phyloP scores from a whole-genome alignment of 1,284 basidiomycete genomes.

The Binderoboletus segoi region DNA sequence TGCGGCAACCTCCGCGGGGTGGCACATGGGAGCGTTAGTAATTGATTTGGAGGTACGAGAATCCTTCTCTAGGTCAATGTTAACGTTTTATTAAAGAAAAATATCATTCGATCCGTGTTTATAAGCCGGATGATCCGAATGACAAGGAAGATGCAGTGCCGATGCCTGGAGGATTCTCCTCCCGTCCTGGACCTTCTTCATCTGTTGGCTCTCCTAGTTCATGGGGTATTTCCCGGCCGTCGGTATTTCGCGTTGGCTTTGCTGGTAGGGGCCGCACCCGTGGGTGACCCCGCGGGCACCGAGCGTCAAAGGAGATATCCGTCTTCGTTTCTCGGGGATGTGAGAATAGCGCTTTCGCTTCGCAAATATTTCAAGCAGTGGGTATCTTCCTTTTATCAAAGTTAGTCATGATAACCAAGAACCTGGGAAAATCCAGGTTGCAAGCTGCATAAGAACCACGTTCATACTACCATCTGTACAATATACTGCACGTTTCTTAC shows the following conservation, averaged over 20 bases:
- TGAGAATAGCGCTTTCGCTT: conserved; percentile 10
- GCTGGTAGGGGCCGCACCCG: conserved; percentile 31
- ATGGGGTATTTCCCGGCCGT: conserved; percentile 8
- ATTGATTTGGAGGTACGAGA: conserved; percentile 71
- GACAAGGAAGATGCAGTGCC: conserved; percentile 16
- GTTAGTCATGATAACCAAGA: conserved; percentile 20
- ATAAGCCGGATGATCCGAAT: conserved; percentile 19
- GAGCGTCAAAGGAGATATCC: conserved; percentile 13
- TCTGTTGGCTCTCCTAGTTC: conserved; percentile 6
- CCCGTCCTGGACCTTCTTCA: conserved; percentile 15
- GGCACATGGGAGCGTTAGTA: conserved; percentile 87
- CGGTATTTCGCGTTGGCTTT: conserved; percentile 34
- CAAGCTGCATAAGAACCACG: background rate
- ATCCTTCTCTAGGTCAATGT: background rate
- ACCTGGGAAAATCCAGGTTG: conserved; percentile 13
- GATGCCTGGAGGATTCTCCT: conserved; percentile 32
- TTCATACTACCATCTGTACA: background rate
- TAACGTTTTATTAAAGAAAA: conserved; percentile 6
- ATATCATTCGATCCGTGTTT: background rate
- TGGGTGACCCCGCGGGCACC: conserved; percentile 10
- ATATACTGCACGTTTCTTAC: background rate
- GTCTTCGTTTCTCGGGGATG: background rate
- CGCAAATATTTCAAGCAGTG: background rate
- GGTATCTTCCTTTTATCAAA: conserved; percentile 5
- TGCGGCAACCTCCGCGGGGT: conserved; percentile 76